Conservation (phyloP, 2,329 filamentous ascomycete species). For the Chaetomium sp. region DNA sequence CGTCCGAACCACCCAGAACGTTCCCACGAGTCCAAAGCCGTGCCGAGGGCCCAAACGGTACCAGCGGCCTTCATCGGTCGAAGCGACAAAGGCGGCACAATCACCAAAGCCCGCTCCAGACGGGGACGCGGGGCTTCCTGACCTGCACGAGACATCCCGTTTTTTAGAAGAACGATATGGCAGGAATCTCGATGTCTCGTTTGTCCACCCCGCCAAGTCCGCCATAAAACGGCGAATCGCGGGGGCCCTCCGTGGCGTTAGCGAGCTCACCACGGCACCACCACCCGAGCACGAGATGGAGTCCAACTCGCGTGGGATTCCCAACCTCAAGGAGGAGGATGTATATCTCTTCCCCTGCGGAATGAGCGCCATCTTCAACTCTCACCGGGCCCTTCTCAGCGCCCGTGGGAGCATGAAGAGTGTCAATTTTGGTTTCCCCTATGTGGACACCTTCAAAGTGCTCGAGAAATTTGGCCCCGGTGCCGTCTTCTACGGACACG, state of each 20-base stretch:
- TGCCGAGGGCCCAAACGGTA: conserved; percentile 75
- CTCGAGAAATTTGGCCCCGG: conserved; percentile 91
- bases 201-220: conserved; percentile 74
- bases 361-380: conserved; percentile 93
- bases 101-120: conserved; percentile 16
- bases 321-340: conserved; percentile 72
- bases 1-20: conserved; percentile 5
- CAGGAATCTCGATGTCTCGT: conserved; percentile 73
- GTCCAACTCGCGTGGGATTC: conserved; percentile 48
- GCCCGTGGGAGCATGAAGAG: conserved; percentile 62
- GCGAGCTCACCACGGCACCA: conserved; percentile 54
- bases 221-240: conserved; percentile 85
- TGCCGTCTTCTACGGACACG: conserved; percentile 79
- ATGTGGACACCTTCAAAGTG: conserved; percentile 93
- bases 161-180: conserved; percentile 95
- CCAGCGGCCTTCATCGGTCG: conserved; percentile 49
- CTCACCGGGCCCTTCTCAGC: conserved; percentile 66
- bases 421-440: conserved; percentile 94
- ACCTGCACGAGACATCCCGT: conserved; percentile 59
- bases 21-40: conserved; percentile 30
- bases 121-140: conserved; percentile 23
- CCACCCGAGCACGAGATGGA: conserved; percentile 40
- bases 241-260: conserved; percentile 69
- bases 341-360: conserved; percentile 84
- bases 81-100: conserved; percentile 25